phyloP scores from a whole-genome alignment of 164 flowering plant genomes.

The Chimonanthus praecox region DNA sequence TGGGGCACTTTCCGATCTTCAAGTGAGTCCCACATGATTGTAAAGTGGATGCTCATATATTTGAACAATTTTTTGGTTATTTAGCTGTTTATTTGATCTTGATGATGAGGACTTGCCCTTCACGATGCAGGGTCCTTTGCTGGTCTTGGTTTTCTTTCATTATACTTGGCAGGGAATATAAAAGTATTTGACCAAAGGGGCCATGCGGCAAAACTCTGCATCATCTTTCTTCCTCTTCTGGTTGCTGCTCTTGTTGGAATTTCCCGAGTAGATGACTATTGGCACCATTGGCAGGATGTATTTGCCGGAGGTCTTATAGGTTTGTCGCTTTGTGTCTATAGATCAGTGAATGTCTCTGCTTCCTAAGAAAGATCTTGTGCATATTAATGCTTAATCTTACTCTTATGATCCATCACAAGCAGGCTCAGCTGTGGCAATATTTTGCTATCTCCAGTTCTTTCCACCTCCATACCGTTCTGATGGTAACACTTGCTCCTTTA shows the following conservation, averaged over 20 bases:
- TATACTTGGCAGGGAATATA: slow-evolving; percentile 63
- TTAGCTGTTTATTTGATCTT: not conserved
- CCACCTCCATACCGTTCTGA: slow-evolving; percentile 70
- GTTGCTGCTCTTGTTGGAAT: slow-evolving; percentile 58
- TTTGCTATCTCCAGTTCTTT: slow-evolving; percentile 85
- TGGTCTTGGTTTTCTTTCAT: slow-evolving; percentile 59
- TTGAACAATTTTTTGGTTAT: too few relatives aligned
- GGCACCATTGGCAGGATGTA: slow-evolving; percentile 89
- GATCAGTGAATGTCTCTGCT: not conserved
- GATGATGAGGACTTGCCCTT: not conserved
- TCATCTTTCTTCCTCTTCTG: slow-evolving; percentile 53
- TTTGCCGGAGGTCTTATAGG: slow-evolving; percentile 74
- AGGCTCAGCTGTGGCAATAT: slow-evolving; percentile 55
- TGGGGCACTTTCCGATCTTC: too few relatives aligned
- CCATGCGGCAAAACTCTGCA: slow-evolving; percentile 67
- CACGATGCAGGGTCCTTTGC: slow-evolving; percentile 66
- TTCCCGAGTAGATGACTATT: slow-evolving; percentile 74
- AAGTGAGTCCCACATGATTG: too few relatives aligned
- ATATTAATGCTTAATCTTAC: not conserved
- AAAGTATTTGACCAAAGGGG: slow-evolving; percentile 55
- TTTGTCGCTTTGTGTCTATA: slow-evolving; percentile 9
- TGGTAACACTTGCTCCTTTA: slow-evolving; percentile 24
- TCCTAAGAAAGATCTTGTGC: not conserved
- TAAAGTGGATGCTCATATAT: too few relatives aligned
- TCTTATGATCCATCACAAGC: slow-evolving; percentile 8